These are phyloP conservation scores for Naganishia sp. DNA, from an alignment of 1,284 basidiomycete genomes.

Conservation along the genomic window DNA sequence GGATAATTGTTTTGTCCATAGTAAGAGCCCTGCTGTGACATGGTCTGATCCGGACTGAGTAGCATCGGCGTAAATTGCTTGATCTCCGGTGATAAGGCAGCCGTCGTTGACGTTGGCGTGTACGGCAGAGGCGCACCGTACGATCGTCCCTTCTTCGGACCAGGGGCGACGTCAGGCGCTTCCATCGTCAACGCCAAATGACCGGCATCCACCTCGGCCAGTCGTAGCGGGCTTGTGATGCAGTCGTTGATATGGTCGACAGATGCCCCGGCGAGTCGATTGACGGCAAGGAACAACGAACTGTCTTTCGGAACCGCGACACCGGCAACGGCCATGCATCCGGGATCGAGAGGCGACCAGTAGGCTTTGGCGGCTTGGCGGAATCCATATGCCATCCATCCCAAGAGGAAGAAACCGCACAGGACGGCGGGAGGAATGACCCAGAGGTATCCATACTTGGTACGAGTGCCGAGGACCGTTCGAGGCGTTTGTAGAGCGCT, in stretches of 20 bases:
- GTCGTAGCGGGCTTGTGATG: slow-evolving; percentile 17
- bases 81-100: slow-evolving; percentile 21
- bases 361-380: slow-evolving; percentile 11
- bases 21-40: not conserved
- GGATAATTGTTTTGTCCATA: not conserved
- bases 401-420: slow-evolving; percentile 19
- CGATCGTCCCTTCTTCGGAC: slow-evolving; percentile 9
- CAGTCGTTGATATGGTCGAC: slow-evolving; percentile 4
- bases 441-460: slow-evolving; percentile 23
- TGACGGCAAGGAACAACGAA: slow-evolving; percentile 1
- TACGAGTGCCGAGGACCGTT: slow-evolving; percentile 22
- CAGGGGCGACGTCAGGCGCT: slow-evolving; percentile 1
- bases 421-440: slow-evolving; percentile 14
- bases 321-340: slow-evolving; percentile 26
- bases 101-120: slow-evolving; percentile 5
- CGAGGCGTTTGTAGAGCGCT: slow-evolving; percentile 20
- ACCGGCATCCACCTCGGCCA: slow-evolving; percentile 16
- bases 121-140: slow-evolving; percentile 11
- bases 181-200: slow-evolving; percentile 25
- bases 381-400: slow-evolving; percentile 24
- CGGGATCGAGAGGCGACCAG: slow-evolving; percentile 27
- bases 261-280: slow-evolving; percentile 22
- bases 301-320: slow-evolving; percentile 24
- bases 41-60: slow-evolving; percentile 21
- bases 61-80: slow-evolving; percentile 15